These are phyloP conservation scores for Epichloe gansuensis DNA, from an alignment of 2,329 filamentous ascomycete genomes.

Conservation along the genomic window DNA sequence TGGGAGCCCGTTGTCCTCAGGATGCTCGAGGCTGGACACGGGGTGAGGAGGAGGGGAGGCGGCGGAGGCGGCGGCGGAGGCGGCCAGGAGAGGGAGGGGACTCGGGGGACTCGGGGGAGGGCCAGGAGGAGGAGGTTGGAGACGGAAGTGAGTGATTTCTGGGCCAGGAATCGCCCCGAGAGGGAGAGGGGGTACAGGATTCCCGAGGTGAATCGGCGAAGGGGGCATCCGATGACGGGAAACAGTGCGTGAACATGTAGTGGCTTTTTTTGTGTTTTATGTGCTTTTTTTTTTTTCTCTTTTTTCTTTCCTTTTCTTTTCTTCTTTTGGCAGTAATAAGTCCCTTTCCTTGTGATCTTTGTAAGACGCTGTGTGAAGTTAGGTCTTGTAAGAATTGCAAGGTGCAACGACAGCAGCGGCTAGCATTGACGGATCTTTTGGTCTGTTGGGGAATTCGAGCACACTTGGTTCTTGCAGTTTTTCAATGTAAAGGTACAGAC, in stretches of 20 bases:
- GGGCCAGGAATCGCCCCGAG: conserved; percentile 26
- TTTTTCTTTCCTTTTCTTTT: too few relatives aligned
- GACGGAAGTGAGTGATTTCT: conserved; percentile 28
- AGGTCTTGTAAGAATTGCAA: too few relatives aligned
- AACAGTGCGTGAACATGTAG: too few relatives aligned
- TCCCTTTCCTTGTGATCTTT: not conserved
- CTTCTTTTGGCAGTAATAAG: too few relatives aligned
- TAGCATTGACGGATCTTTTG: too few relatives aligned
- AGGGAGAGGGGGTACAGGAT: conserved; percentile 27
- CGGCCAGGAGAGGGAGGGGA: conserved; percentile 1
- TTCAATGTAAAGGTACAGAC: too few relatives aligned
- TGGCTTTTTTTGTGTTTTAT: too few relatives aligned
- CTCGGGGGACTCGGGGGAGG: conserved; percentile 2
- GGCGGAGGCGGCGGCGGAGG: not conserved
- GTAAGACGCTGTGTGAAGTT: too few relatives aligned
- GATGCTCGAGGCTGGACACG: not conserved
- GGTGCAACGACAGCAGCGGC: too few relatives aligned
- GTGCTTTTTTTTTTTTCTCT: too few relatives aligned
- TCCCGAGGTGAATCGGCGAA: conserved; percentile 24
- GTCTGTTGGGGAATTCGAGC: too few relatives aligned
- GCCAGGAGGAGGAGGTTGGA: conserved; percentile 12
- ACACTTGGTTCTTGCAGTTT: too few relatives aligned
- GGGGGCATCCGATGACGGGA: not conserved
- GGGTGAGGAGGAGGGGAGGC: conserved; percentile 9
- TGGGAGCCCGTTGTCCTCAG: conserved; percentile 12